Conservation (phyloP, 257 asterid species). For the Nyctanthes arbortristis region DNA sequence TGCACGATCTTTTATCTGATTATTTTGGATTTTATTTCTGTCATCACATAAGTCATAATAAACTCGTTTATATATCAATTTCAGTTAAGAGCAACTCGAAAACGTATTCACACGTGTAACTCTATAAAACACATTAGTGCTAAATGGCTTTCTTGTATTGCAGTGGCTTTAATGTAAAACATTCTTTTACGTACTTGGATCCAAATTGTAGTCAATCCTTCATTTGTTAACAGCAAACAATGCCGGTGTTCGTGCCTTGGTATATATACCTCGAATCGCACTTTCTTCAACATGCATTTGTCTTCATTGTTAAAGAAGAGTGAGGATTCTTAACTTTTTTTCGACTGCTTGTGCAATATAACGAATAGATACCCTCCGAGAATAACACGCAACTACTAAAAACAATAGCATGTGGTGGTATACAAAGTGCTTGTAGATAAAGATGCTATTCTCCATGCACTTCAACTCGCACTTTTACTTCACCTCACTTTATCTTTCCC, state of each 20-base stretch:
- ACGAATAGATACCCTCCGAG: background rate
- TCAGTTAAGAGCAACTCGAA: too few species aligned
- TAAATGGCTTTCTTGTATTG: too few species aligned
- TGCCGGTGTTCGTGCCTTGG: background rate
- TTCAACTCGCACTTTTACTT: background rate
- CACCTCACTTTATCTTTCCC: background rate
- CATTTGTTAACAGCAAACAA: background rate
- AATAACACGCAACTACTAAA: background rate
- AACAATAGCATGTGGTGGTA: background rate
- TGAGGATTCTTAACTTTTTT: background rate
- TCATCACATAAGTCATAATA: too few species aligned
- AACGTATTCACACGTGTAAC: too few species aligned
- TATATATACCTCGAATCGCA: background rate
- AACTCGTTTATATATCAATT: too few species aligned
- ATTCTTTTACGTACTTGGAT: too few species aligned
- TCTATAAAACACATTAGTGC: too few species aligned
- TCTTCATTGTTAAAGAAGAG: background rate
- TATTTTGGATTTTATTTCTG: background rate
- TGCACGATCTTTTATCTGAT: background rate
- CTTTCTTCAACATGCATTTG: background rate
- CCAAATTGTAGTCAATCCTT: too few species aligned
- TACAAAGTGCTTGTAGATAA: background rate
- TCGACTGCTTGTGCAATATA: background rate
- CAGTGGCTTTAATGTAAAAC: too few species aligned
- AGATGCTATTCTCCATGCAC: background rate